Evolutionary conservation across 192 early-diverging fungal species (phyloP).

Genomic region (Allomyces arbusculus): DNA sequence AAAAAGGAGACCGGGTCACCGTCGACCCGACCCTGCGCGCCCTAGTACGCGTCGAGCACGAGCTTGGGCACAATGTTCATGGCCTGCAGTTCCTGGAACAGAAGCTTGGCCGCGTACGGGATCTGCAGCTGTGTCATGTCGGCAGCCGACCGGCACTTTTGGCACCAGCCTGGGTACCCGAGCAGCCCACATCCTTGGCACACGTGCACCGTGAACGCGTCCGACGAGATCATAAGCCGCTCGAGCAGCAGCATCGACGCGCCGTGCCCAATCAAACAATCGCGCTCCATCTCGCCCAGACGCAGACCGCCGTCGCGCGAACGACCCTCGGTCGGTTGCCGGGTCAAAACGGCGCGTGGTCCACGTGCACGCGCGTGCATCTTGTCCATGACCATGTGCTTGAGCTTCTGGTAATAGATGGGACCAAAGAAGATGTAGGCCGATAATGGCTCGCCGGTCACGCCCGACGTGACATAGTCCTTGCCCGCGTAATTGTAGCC

Average conservation of each 20-base stretch:
- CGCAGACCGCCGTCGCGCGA: slow-evolving; percentile 91
- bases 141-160: slow-evolving; percentile 69
- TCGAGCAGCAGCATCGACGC: slow-evolving; percentile 82
- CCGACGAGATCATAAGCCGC: slow-evolving; percentile 76
- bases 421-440: slow-evolving; percentile 96
- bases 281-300: slow-evolving; percentile 96
- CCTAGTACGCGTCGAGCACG: slow-evolving; percentile 31
- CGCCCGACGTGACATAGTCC: slow-evolving; percentile 81
- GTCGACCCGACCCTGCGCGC: too few species aligned
- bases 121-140: slow-evolving; percentile 79
- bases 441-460: slow-evolving; percentile 70
- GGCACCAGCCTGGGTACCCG: slow-evolving; percentile 78
- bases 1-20: too few species aligned
- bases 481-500: slow-evolving; percentile 95
- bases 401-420: slow-evolving; percentile 91
- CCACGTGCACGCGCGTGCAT: slow-evolving; percentile 90
- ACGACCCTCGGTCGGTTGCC: slow-evolving; percentile 94
- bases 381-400: slow-evolving; percentile 99
- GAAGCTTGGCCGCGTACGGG: slow-evolving; percentile 89
- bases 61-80: slow-evolving; percentile 83
- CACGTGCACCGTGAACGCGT: slow-evolving; percentile 80
- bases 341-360: slow-evolving; percentile 71
- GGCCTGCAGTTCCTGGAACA: slow-evolving; percentile 91
- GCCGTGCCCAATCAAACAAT: slow-evolving; percentile 94
- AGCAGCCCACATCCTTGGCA: slow-evolving; percentile 80